Percentiles rank a stretch among this genome's conserved stretches.
These are phyloP conservation scores for Cylindrodendrum hubeiense DNA, from an alignment of 2,329 filamentous ascomycete genomes.

Conservation along the genomic window DNA sequence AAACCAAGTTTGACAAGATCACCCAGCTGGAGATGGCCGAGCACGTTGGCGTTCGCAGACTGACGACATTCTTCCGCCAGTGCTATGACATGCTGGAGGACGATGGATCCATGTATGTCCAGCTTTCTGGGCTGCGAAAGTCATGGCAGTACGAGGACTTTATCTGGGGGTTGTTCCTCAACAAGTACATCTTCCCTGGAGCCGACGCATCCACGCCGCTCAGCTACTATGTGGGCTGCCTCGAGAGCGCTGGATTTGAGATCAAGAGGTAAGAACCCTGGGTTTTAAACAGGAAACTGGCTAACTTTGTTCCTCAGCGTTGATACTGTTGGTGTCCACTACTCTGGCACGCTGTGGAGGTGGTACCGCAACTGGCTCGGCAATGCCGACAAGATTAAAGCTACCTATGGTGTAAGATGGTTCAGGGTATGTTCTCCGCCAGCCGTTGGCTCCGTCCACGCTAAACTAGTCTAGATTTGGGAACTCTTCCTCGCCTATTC, in stretches of 20 bases:
- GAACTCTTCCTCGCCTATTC: constrained; percentile 91
- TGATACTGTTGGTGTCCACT: constrained; percentile 94
- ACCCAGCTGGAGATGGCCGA: constrained; percentile 98
- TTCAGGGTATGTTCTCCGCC: constrained; percentile 75
- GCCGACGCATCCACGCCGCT: constrained; percentile 93
- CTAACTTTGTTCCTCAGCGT: constrained; percentile 55
- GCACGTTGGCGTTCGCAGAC: constrained; percentile 91
- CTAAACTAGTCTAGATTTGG: constrained; percentile 76
- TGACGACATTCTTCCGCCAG: constrained; percentile 82
- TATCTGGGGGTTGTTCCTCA: constrained; percentile 97
- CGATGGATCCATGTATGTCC: constrained; percentile 92
- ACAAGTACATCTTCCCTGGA: constrained; percentile 97
- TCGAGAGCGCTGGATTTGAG: constrained; percentile 76
- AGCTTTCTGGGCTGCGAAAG: constrained; percentile 91
- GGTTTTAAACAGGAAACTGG: background rate
- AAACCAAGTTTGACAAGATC: constrained; percentile 91
- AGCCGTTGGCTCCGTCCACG: constrained; percentile 3
- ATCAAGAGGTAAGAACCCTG: constrained; percentile 70
- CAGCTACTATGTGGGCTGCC: constrained; percentile 82
- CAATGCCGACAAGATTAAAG: constrained; percentile 89
- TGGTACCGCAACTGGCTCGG: constrained; percentile 98
- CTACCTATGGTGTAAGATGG: constrained; percentile 93
- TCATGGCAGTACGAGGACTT: constrained; percentile 97
- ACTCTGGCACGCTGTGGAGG: constrained; percentile 93
- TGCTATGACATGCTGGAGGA: constrained; percentile 95